Conservation (phyloP, 1,139 yeast species). For the Tardiomyces depauwii region DNA sequence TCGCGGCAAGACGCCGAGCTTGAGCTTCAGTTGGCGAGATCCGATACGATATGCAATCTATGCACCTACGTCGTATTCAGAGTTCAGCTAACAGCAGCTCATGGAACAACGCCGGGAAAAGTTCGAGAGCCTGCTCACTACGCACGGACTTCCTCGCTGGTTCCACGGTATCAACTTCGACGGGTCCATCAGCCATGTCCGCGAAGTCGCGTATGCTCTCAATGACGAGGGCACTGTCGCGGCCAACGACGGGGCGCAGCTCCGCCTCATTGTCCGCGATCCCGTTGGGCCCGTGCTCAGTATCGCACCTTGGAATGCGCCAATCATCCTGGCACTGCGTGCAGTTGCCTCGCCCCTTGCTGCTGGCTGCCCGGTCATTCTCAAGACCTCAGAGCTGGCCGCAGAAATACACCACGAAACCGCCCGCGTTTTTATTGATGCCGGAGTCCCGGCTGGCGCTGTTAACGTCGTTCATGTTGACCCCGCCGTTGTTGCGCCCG, state of each 20-base stretch:
- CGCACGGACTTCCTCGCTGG: too few species aligned
- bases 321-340: slow-evolving; percentile 27
- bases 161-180: too few species aligned
- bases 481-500: slow-evolving; percentile 49
- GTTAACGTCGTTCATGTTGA: slow-evolving; percentile 53
- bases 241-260: slow-evolving; percentile 7
- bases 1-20: too few species aligned
- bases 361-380: slow-evolving; percentile 69
- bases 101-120: too few species aligned
- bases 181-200: too few species aligned
- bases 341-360: slow-evolving; percentile 33
- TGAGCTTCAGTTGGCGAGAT: too few species aligned
- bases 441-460: slow-evolving; percentile 74
- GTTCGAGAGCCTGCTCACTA: too few species aligned
- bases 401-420: slow-evolving; percentile 67
- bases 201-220: too few species aligned
- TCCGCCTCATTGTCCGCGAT: slow-evolving; percentile 27
- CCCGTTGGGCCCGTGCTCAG: slow-evolving; percentile 40
- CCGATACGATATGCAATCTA: too few species aligned
- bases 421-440: slow-evolving; percentile 49
- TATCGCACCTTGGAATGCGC: slow-evolving; percentile 43
- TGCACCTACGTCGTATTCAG: too few species aligned
- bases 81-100: too few species aligned
- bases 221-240: too few species aligned
- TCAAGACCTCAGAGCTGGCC: slow-evolving; percentile 76